phyloP scores from a whole-genome alignment of 305 asterid genomes.

The Solanum aculeatissimum region DNA sequence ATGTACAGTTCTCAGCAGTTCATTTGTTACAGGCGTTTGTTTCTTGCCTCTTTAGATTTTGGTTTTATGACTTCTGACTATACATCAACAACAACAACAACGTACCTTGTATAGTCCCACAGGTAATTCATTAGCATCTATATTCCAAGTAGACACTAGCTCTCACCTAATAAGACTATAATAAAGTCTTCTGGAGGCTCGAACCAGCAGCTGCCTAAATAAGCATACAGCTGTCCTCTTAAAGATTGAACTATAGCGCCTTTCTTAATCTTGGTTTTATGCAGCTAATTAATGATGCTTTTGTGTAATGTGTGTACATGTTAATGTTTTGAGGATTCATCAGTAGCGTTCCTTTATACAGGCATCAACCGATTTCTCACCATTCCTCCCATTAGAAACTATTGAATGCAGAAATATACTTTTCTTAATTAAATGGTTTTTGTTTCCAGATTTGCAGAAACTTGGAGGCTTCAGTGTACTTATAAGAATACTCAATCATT shows the following conservation, averaged over 20 bases:
- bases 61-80: neutral
- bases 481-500: constrained; percentile 38
- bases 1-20: neutral
- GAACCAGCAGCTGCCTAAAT: neutral
- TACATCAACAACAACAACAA: neutral
- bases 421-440: neutral
- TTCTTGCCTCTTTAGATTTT: neutral
- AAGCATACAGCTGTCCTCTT: neutral
- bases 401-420: neutral
- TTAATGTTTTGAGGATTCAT: neutral
- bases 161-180: neutral
- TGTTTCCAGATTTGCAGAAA: constrained; percentile 53
- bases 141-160: neutral
- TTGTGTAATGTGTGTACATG: neutral
- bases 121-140: neutral
- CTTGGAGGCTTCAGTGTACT: constrained; percentile 58
- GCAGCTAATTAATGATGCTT: neutral
- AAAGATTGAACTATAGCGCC: neutral
- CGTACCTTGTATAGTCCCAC: neutral
- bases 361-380: neutral
- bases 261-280: neutral
- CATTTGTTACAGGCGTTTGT: neutral
- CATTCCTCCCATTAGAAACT: neutral
- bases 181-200: neutral
- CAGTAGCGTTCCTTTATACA: neutral